Evolutionary conservation across 1,139 yeast genomes (phyloP), one percentile per base, ranked within the genome.

Genomic region (Debaryomyces udenii): DNA sequence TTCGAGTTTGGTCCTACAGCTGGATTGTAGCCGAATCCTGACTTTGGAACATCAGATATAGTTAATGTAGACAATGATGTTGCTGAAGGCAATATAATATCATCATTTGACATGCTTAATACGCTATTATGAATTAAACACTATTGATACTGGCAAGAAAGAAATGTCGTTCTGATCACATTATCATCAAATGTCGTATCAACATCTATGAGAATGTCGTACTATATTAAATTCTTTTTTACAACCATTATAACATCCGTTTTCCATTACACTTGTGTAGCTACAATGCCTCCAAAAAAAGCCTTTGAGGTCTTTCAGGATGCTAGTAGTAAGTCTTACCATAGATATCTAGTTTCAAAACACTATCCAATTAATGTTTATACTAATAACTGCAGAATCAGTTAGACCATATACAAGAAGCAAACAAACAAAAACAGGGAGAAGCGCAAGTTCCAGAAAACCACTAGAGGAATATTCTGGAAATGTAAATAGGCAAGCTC

Each of bases 11-110:
- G 66, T 2, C 78, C 78, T 1, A 68, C 54, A 1, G 75, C 58
- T 1, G 78, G 78, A 48, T 72, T 70, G 47, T 72, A 73, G 2
- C 78, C 78, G 46, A 72, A 71, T 6, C 75, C 77, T 2, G 59
- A 46, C 40, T 56, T 61, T 14, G 66, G 56, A 3, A 55, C 50
- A 40, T 69, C 76, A 9, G 63, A 51, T 3, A 72, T 62, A 1
- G 74, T 62, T 45, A 70, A 62, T 7, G 66, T 61, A 3, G 68
- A 61, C 33, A 68, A 42, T 1, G 72, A 59, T 1, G 70, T 51
- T 24, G 66, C 62, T 0, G 76, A 70, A 3, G 77, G 74, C 32
- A 65, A 50, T 42, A 72, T 69, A 36, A 70, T 60, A 42, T 66
- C 59, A 34, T 70, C 72, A 33, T 56, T 52, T 4, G 70, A 55